Evolutionary conservation across 148 eudicot genomes (phyloP).

Genomic region (Rhododendron kiyosumense): DNA sequence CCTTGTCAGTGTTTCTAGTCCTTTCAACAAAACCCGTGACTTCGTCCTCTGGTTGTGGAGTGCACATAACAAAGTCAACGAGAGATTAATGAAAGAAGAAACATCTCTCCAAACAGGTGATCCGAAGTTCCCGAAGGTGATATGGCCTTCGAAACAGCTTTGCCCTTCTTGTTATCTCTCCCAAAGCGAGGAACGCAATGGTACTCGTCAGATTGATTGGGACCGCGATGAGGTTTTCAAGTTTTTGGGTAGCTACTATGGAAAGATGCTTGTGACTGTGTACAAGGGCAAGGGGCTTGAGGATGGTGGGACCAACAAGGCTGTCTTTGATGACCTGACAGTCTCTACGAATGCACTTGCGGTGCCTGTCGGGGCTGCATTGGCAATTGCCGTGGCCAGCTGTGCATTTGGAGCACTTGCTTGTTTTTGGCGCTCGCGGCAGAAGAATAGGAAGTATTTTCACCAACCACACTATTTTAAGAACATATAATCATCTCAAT

Average conservation of each 20-base stretch:
- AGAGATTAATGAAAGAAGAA: constrained; percentile 75
- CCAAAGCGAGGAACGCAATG: constrained; percentile 18
- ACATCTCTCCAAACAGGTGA: constrained; percentile 56
- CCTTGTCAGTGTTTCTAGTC: constrained; percentile 53
- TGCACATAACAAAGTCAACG: constrained; percentile 80
- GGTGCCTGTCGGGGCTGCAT: constrained; percentile 86
- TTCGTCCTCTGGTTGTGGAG: constrained; percentile 89
- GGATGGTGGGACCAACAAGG: constrained; percentile 15
- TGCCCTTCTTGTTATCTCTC: constrained; percentile 72
- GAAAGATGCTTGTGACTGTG: constrained; percentile 46
- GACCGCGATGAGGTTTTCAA: constrained; percentile 65
- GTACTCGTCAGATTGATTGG: constrained; percentile 40
- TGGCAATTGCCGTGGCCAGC: constrained; percentile 89
- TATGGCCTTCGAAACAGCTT: constrained; percentile 90
- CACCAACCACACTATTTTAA: constrained; percentile 73
- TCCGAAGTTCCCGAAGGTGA: constrained; percentile 72
- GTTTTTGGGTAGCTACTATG: constrained; percentile 71
- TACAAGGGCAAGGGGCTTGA: constrained; percentile 40
- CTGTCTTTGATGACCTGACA: constrained; percentile 38
- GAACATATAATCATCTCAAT: constrained; percentile 62
- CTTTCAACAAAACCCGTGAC: constrained; percentile 75
- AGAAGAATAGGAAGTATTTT: constrained; percentile 94
- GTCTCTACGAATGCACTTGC: constrained; percentile 57
- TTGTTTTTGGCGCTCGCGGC: constrained; percentile 94
- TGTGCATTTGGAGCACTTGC: constrained; percentile 95